Evolutionary conservation across 768 basidiomycete genomes (phyloP).

Genomic region (Hygrocybe punicea): DNA sequence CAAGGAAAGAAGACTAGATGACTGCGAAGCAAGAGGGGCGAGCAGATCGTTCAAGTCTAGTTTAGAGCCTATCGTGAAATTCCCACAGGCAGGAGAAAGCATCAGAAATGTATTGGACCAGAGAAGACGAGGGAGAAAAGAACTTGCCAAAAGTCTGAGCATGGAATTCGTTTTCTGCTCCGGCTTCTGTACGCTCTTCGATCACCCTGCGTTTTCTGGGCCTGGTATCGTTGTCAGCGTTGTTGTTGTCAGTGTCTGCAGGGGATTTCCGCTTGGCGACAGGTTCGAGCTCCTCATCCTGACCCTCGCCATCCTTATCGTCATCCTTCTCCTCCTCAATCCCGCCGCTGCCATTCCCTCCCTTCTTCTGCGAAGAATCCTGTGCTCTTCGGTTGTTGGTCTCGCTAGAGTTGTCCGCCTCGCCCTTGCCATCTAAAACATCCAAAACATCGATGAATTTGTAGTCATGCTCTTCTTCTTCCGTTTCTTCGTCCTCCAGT

Average conservation of each 20-base stretch:
- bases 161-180: constrained; percentile 78
- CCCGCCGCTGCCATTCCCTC: constrained; percentile 31
- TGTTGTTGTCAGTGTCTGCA: background rate
- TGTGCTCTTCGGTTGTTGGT: constrained; percentile 11
- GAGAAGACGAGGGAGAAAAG: background rate
- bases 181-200: constrained; percentile 72
- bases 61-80: constrained; percentile 43
- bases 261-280: constrained; percentile 68
- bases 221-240: background rate
- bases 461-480: constrained; percentile 38
- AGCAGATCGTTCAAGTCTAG: constrained; percentile 73
- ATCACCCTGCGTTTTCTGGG: constrained; percentile 44
- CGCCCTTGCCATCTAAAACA: constrained; percentile 60
- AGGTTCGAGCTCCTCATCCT: constrained; percentile 32
- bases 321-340: constrained; percentile 33
- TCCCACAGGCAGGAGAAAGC: background rate
- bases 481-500: constrained; percentile 40
- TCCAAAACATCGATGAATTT: constrained; percentile 65
- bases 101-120: background rate
- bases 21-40: constrained; percentile 62
- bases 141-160: constrained; percentile 48
- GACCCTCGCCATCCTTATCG: constrained; percentile 32
- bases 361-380: background rate
- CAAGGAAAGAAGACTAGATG: constrained; percentile 60
- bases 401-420: constrained; percentile 43